Conservation (phyloP, 257 asterid genomes). For the Solanum pimpinellifolium region DNA sequence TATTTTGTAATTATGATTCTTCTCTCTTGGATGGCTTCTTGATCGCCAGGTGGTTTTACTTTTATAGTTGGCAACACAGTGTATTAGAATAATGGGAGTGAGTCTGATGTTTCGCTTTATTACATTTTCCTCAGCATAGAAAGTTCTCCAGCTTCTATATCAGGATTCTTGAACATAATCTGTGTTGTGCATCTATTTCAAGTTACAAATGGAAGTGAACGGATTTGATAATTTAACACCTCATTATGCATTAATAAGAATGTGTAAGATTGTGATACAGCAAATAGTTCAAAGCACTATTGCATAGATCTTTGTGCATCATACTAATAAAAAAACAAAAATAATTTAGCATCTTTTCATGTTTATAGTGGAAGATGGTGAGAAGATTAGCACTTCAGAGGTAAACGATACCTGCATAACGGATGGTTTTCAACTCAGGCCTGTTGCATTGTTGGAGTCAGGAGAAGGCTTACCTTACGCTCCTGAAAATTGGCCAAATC, state of each 20-base stretch:
- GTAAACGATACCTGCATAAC: not conserved
- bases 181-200: not conserved
- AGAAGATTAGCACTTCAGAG: not conserved
- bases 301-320: not conserved
- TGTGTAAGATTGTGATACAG: not conserved
- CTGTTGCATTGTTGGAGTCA: slow-evolving; percentile 3
- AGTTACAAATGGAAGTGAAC: not conserved
- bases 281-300: not conserved
- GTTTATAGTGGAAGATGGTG: not conserved
- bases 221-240: not conserved
- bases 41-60: not conserved
- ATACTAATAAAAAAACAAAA: not conserved
- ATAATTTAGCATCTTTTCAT: not conserved
- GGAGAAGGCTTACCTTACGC: slow-evolving; percentile 37
- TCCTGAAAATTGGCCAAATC: slow-evolving; percentile 33
- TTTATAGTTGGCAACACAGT: not conserved
- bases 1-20: not conserved
- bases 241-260: not conserved
- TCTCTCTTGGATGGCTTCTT: not conserved
- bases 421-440: not conserved
- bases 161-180: not conserved
- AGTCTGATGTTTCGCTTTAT: not conserved
- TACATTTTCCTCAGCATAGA: not conserved
- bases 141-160: not conserved
- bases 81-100: not conserved